Base-by-base conservation (phyloP, 495 filamentous ascomycete species). In the Elaphomyces granulatus region DNA sequence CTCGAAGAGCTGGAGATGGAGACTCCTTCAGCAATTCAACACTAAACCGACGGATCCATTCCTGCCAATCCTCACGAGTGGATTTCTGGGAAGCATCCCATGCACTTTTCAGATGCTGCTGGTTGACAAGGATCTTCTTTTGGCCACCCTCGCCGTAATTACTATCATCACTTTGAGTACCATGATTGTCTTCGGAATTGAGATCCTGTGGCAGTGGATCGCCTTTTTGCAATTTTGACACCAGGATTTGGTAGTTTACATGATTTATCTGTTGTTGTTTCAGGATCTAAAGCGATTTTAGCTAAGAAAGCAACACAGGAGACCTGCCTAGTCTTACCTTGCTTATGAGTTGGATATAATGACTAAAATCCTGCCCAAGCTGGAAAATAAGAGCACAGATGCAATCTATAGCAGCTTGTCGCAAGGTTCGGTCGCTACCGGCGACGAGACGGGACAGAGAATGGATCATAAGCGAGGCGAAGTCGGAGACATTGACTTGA, bases 51-150 rank as follows among this genome's bases (percentile, higher is more conserved):
- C 92, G 74, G 56, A 95, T 94, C 90, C 90, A 99, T 58, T 99
- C 90, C 45, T 92, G 83, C 90, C 90, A 99, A 58, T 99, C 90
- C 54, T 99, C 90, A 36, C 83, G 77, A 1, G 90, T 99, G 14
- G 90, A 94, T 54, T 93, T 90, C 40, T 90, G 83, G 26, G 77
- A 83, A 2, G 92, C 86, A 48, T 96, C 92, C 90, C 92, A 99
- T 1, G 92, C 90, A 44, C 84, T 83, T 56, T 94, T 94, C 8
- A 99, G 70, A 66, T 99, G 90, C 50, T 95, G 83, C 38, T 94
- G 87, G 48, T 96, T 99, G 40, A 94, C 82, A 26, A 87, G 84
- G 36, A 94, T 70, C 60, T 95, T 94, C 69, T 94, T 96, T 37
- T 80, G 82, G 6, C 77, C 76, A 40, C 88, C 82, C 47, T 96